Percentiles rank a stretch among this genome's conserved stretches.
These are phyloP conservation scores for Tirmania nivea DNA, from an alignment of 495 filamentous ascomycete genomes.

Conservation along the genomic window DNA sequence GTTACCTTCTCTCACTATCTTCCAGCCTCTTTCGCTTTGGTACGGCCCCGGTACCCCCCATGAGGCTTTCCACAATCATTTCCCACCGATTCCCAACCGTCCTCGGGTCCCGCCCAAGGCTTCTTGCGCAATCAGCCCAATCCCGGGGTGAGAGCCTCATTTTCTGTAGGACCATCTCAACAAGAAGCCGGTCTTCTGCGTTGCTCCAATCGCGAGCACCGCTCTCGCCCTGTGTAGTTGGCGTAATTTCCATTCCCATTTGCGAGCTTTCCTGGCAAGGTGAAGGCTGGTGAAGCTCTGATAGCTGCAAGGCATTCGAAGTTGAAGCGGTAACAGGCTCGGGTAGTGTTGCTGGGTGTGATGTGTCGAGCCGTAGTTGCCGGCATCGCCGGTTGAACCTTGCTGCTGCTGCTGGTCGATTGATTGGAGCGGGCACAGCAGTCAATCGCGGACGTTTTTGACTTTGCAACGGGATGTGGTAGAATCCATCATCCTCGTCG, in stretches of 20 bases:
- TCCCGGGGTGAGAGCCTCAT: slow-evolving; percentile 48
- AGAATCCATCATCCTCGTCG: background rate
- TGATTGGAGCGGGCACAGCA: background rate
- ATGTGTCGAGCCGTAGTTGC: background rate
- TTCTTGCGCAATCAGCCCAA: slow-evolving; percentile 59
- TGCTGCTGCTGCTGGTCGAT: background rate
- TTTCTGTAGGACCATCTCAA: slow-evolving; percentile 55
- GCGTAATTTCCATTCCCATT: background rate
- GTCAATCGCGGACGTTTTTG: background rate
- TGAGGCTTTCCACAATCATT: background rate
- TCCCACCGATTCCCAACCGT: slow-evolving; percentile 52
- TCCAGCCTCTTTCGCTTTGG: too few relatives aligned
- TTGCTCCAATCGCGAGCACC: slow-evolving; percentile 36
- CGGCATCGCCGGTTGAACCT: slow-evolving; percentile 1
- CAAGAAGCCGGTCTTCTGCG: slow-evolving; percentile 47
- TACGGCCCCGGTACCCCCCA: too few relatives aligned
- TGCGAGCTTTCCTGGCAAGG: slow-evolving; percentile 1
- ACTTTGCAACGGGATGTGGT: background rate
- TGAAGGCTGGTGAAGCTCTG: slow-evolving; percentile 14
- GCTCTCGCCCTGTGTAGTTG: slow-evolving; percentile 23
- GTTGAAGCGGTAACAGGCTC: slow-evolving; percentile 14
- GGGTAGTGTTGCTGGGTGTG: slow-evolving; percentile 16
- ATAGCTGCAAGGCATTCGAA: slow-evolving; percentile 13
- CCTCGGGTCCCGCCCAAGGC: slow-evolving; percentile 36
- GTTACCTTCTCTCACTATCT: too few relatives aligned